These are phyloP conservation scores for Pleodorina starrii DNA, from an alignment of 139 green algal genomes.

Conservation along the genomic window DNA sequence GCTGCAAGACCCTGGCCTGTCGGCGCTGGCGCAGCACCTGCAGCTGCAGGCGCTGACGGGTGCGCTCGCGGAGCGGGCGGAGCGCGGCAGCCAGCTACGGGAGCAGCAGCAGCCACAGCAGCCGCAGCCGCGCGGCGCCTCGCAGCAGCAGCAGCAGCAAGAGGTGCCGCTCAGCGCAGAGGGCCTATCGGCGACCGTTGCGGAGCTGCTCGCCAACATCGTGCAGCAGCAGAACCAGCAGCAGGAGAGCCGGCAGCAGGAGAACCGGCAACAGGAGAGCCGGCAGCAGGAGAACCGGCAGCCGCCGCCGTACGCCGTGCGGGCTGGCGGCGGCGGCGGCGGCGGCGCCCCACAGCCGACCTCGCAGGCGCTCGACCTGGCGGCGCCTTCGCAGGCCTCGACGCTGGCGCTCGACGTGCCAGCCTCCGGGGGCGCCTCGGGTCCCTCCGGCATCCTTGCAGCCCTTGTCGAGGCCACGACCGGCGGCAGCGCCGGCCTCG, in stretches of 20 bases:
- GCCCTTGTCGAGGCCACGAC: not conserved
- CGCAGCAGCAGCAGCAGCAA: not conserved
- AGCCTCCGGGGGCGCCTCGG: not conserved
- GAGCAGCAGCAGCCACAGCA: not conserved
- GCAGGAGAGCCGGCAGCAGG: too few species aligned
- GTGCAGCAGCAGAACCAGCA: not conserved
- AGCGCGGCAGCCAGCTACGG: not conserved
- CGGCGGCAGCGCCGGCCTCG: not conserved
- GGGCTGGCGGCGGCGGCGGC: not conserved
- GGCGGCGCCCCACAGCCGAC: not conserved
- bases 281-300: not conserved
- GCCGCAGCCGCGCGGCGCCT: not conserved
- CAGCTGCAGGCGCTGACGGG: slow-evolving; percentile 17
- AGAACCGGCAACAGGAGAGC: too few species aligned
- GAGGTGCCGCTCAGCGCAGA: not conserved
- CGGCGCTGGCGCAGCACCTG: not conserved
- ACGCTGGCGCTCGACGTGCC: not conserved
- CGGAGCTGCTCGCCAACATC: not conserved
- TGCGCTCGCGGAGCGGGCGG: not conserved
- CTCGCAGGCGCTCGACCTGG: slow-evolving; percentile 5
- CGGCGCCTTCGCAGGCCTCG: not conserved
- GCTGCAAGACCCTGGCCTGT: not conserved
- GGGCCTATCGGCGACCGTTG: not conserved
- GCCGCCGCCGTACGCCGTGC: not conserved
- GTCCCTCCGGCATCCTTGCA: not conserved